These are phyloP conservation scores for Angomonas ambiguus DNA, from an alignment of 208 protist genomes.

Conservation along the genomic window DNA sequence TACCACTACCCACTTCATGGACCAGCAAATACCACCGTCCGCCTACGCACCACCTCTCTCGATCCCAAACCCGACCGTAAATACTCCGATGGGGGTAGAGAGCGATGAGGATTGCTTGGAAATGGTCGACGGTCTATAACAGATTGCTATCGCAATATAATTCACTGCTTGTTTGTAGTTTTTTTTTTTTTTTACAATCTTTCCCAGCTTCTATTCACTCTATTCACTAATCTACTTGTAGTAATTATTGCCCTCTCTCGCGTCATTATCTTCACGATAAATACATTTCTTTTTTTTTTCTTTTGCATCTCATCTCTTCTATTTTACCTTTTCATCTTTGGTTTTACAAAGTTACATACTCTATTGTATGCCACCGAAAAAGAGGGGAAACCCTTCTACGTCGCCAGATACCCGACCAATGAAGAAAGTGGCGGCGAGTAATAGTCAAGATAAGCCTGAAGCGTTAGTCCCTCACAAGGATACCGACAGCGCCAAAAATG, in stretches of 20 bases:
- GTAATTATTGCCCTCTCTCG: no score
- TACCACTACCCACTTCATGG: background rate
- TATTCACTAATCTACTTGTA: no score
- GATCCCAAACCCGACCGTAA: background rate
- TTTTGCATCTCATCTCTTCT: constrained; percentile 10
- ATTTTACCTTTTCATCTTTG: constrained; percentile 20
- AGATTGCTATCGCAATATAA: background rate
- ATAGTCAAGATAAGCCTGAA: constrained; percentile 9
- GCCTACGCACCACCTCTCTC: background rate
- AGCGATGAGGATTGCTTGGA: constrained; percentile 68
- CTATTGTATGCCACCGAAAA: background rate
- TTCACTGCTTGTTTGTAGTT: constrained; percentile 8
- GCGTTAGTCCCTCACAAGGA: background rate
- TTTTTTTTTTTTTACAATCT: constrained; percentile 7
- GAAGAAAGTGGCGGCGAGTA: background rate
- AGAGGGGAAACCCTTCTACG: background rate
- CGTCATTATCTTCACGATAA: no score
- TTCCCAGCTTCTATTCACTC: no score
- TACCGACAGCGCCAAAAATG: constrained; percentile 4
- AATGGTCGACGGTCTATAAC: constrained; percentile 61
- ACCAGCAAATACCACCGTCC: background rate
- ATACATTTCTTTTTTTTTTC: constrained; percentile 8
- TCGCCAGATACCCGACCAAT: background rate
- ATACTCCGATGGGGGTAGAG: background rate
- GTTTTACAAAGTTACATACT: background rate